phyloP scores from a whole-genome alignment of 2,329 filamentous ascomycete species.

The Coniochaeta pulveracea region DNA sequence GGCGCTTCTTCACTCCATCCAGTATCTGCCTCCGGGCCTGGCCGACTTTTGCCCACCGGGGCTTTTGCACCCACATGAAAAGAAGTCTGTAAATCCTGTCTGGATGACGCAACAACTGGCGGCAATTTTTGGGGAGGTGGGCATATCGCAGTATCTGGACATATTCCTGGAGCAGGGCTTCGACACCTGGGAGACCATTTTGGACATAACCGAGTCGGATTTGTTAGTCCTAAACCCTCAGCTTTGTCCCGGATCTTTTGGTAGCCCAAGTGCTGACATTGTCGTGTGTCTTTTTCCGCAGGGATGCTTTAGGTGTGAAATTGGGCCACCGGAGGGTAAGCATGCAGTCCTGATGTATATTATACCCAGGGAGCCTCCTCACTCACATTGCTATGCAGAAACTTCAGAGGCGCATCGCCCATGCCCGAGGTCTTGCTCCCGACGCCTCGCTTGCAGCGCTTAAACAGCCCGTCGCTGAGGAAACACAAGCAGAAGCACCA shows the following conservation, averaged over 20 bases:
- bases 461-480: slow-evolving; percentile 39
- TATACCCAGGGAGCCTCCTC: too few relatives aligned
- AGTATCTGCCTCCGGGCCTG: not conserved
- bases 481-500: slow-evolving; percentile 39
- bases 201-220: slow-evolving; percentile 77
- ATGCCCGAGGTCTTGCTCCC: slow-evolving; percentile 52
- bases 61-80: not conserved
- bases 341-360: too few relatives aligned
- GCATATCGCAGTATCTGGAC: slow-evolving; percentile 66
- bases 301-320: slow-evolving; percentile 65
- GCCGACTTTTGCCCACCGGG: not conserved
- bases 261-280: slow-evolving; percentile 7
- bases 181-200: slow-evolving; percentile 72
- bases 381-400: slow-evolving; percentile 37
- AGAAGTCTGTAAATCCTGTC: slow-evolving; percentile 4
- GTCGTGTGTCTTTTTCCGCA: slow-evolving; percentile 23
- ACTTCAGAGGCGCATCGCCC: slow-evolving; percentile 73
- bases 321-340: slow-evolving; percentile 70
- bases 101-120: slow-evolving; percentile 53
- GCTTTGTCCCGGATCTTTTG: not conserved
- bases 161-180: slow-evolving; percentile 69
- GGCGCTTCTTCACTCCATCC: not conserved
- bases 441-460: slow-evolving; percentile 38
- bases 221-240: slow-evolving; percentile 51
- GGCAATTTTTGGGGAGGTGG: slow-evolving; percentile 60